A percentile compares a stretch with the other conserved stretches of the same genome.
phyloP scores from a whole-genome alignment of 2,329 filamentous ascomycete species.

The Grosmannia clavigera region DNA sequence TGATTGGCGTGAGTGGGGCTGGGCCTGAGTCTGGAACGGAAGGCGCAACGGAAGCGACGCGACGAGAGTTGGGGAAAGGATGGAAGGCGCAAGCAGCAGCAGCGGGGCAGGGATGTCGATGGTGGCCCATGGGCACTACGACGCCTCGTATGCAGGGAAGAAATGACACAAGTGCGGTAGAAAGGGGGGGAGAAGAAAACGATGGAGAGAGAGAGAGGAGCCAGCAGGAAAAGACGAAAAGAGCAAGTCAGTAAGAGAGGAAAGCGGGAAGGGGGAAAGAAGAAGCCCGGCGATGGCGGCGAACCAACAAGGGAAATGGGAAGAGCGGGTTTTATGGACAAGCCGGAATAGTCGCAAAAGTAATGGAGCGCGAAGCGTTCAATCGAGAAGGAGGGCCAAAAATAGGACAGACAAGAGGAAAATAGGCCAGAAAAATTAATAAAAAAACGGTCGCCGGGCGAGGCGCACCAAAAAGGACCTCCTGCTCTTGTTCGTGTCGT shows the following conservation, averaged over 20 bases:
- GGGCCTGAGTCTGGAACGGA: background rate
- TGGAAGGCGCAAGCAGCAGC: background rate
- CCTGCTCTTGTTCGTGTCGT: background rate
- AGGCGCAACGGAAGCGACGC: background rate
- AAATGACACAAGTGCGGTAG: background rate
- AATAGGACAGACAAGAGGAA: constrained; percentile 4
- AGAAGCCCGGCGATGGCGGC: background rate
- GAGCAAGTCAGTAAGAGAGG: background rate
- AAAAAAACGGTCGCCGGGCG: constrained; percentile 9
- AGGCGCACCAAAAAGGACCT: constrained; percentile 10
- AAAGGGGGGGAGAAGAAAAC: too few species aligned
- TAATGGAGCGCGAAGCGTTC: background rate
- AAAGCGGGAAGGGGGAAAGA: background rate
- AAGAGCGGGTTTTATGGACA: constrained; percentile 1
- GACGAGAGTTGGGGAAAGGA: background rate
- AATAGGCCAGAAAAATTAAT: background rate
- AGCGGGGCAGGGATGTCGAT: background rate
- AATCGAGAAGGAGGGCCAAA: constrained; percentile 2
- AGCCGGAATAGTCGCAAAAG: constrained; percentile 7
- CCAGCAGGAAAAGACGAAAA: too few species aligned
- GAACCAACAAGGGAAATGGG: background rate
- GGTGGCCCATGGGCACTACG: too few species aligned
- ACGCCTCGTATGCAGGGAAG: background rate
- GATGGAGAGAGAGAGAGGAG: too few species aligned
- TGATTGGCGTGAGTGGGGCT: background rate